phyloP scores from a whole-genome alignment of 2,329 filamentous ascomycete species.

The Colletotrichum plurivorum region DNA sequence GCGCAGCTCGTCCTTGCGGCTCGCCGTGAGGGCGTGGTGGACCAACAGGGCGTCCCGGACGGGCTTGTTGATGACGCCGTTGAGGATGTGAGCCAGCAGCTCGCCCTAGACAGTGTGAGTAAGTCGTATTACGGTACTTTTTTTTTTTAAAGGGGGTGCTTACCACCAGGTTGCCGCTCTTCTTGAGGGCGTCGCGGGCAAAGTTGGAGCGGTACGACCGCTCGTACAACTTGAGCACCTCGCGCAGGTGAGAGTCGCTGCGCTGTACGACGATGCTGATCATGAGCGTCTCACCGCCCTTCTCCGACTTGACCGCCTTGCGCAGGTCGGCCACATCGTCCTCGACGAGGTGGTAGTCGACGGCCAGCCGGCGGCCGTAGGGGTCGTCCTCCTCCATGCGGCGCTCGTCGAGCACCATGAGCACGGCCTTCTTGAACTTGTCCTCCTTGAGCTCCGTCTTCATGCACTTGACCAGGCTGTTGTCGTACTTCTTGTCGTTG shows the following conservation, averaged over 20 bases:
- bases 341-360: conserved; percentile 73
- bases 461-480: conserved; percentile 88
- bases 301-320: conserved; percentile 76
- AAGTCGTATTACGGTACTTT: not conserved
- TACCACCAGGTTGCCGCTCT: conserved; percentile 93
- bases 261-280: conserved; percentile 85
- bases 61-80: conserved; percentile 95
- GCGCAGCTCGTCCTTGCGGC: conserved; percentile 78
- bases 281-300: conserved; percentile 90
- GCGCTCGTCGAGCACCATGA: conserved; percentile 85
- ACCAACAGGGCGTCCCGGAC: conserved; percentile 93
- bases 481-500: conserved; percentile 90
- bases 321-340: conserved; percentile 82
- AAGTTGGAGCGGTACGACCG: conserved; percentile 83
- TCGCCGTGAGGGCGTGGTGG: conserved; percentile 87
- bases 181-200: conserved; percentile 86
- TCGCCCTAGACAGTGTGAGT: conserved; percentile 77
- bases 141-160: conserved; percentile 55
- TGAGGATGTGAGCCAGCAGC: conserved; percentile 93
- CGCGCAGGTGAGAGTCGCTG: conserved; percentile 85
- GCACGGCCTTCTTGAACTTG: conserved; percentile 92
- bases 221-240: conserved; percentile 85
- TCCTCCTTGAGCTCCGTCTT: conserved; percentile 93
- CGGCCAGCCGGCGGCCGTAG: conserved; percentile 68
- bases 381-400: conserved; percentile 86